Evolutionary conservation across 169 alveolate species (phyloP).

Genomic region (Plasmodium knowlesi): DNA sequence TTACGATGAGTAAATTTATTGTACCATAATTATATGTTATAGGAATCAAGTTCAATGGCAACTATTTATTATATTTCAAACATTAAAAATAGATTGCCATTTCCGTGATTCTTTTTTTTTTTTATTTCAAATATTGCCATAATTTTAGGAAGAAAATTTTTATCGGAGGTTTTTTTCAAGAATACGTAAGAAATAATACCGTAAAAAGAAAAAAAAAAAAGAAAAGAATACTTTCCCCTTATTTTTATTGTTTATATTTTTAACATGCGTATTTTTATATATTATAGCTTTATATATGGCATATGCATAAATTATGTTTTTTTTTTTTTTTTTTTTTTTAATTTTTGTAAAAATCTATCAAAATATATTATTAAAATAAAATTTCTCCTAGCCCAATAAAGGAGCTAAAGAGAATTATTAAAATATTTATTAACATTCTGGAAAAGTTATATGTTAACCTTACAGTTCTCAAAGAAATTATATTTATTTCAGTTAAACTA

Average conservation of each 20-base stretch:
- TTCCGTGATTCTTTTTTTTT: not conserved
- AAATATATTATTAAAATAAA: not conserved
- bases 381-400: not conserved
- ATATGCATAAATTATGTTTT: not conserved
- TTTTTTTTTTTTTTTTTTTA: not conserved
- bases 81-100: too few species aligned
- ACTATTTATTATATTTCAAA: not conserved
- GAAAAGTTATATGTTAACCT: not conserved
- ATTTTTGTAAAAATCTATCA: not conserved
- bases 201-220: not conserved
- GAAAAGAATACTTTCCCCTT: not conserved
- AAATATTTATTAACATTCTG: not conserved
- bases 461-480: not conserved
- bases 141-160: not conserved
- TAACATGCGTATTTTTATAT: not conserved
- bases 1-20: not conserved
- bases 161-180: not conserved
- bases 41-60: not conserved
- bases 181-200: not conserved
- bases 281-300: not conserved
- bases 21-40: not conserved
- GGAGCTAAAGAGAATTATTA: not conserved
- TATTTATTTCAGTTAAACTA: not conserved
- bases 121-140: not conserved
- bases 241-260: not conserved